Evolutionary conservation across 345 rosid genomes (phyloP), one percentile per base, ranked within the genome.

Genomic region (Alliaria petiolata): DNA sequence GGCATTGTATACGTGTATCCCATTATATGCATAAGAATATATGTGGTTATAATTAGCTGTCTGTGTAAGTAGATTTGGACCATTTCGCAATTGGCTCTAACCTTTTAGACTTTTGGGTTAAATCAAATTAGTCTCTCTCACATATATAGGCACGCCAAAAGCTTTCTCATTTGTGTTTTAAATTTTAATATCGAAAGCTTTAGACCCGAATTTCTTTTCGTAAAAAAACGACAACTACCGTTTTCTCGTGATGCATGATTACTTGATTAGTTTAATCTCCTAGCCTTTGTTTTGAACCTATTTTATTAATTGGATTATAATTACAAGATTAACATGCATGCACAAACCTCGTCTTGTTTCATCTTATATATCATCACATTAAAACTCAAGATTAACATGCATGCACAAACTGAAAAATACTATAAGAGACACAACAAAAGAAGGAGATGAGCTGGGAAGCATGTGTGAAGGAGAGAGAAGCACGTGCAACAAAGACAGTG

Each of bases 401-500:
- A n/a, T n/a, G n/a, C n/a, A n/a, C n/a, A n/a, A n/a, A n/a, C n/a
- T n/a, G n/a, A 71, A 52, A 17, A 36, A 72, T 47, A 44, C 7
- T 7, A 55, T 7, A 44, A 42, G 34, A 17, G 9, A 28, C 14
- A 36, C 36, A 43, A 30, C 35, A 31, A 73, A 66, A 58, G 71
- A 57, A 54, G 42, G 28, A 56, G 34, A 65, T 73, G 77, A 73
- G 77, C 72, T 73, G 72, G 76, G 80, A 78, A 81, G 75, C 86
- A 83, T 80, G 84, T 83, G 83, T 56, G 79, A 68, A 55, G 75
- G 76, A 70, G 70, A 63, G 71, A 65, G 71, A 67, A 71, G 65
- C 79, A 70, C 76, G 70, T 72, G 81, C 66, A 71, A 77, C 68
- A 78, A 81, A 74, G 82, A 65, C 38, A 20, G 8, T 85, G 93